Base-by-base conservation (phyloP, 495 filamentous ascomycete genomes). In the Parachaetomium inaequale region DNA sequence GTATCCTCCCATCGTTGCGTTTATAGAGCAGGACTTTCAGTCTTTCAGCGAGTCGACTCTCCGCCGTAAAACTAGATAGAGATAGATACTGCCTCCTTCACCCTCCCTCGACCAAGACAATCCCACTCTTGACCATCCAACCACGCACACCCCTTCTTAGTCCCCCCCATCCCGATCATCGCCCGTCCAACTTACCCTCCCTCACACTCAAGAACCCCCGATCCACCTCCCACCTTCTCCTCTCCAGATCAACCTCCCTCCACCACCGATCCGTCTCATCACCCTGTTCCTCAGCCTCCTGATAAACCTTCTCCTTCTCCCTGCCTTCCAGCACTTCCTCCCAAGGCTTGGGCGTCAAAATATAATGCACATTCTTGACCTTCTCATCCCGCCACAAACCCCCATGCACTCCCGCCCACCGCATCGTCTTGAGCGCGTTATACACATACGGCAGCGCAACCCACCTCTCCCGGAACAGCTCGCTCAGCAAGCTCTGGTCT, bases 261-360 rank as follows among this genome's bases (percentile, higher is more conserved):
- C 66, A 65, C 62, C 66, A 68, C 23, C 43, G n/a, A 17, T 62
- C 47, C 55, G 40, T 43, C 40, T 43, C 40, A 21, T 43, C 40
- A 8, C n/a, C 40, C 17, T 43, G 11, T 7, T 42, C 38, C 2
- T 42, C 15, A 42, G 2, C 38, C 38, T 42, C 38, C 38, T 10
- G 7, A 42, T 42, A n/a, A n/a, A n/a, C 38, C 15, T n/a, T 42
- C n/a, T n/a, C 6, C 26, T 25, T 15, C 5, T 12, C 26, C 19
- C 25, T 29, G 17, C 3, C 25, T 19, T 23, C 17, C 49, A 3
- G 19, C 26, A 28, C 49, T 31, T n/a, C 36, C 67, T 92, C 85
- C 90, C 91, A 93, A 26, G 91, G 91, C 72, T 95, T 94, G 28
- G 87, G 88, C 31, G 76, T 79, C n/a, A 94, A 68, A 25, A 95